Evolutionary conservation across 1,284 basidiomycete species (phyloP).

Genomic region (Hortiboletus rubellus): DNA sequence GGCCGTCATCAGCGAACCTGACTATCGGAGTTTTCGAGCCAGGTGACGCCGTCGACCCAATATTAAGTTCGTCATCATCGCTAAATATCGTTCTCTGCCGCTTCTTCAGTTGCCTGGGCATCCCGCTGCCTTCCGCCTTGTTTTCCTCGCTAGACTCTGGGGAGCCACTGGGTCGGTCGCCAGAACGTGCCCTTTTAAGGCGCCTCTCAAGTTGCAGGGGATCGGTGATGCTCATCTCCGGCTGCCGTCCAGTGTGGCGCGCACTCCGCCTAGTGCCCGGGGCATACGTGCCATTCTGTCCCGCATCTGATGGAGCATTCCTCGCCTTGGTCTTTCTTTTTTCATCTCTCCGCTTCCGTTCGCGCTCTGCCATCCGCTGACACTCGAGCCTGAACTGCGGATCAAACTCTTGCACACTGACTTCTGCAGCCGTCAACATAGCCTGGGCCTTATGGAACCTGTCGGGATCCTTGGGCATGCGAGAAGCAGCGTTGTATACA

Average conservation of each 20-base stretch:
- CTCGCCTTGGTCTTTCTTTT: constrained; percentile 49
- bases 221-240: constrained; percentile 70
- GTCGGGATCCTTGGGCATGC: constrained; percentile 70
- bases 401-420: constrained; percentile 91
- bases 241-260: constrained; percentile 67
- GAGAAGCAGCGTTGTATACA: constrained; percentile 80
- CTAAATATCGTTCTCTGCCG: constrained; percentile 49
- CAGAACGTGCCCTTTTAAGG: constrained; percentile 68
- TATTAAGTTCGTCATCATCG: constrained; percentile 50
- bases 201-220: constrained; percentile 68
- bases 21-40: constrained; percentile 29
- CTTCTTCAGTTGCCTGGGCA: constrained; percentile 49
- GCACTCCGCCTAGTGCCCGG: constrained; percentile 62
- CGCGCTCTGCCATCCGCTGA: constrained; percentile 82
- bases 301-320: constrained; percentile 24
- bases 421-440: constrained; percentile 85
- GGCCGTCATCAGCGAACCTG: too few species aligned
- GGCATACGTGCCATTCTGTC: constrained; percentile 36
- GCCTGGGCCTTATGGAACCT: constrained; percentile 81
- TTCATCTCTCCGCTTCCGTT: constrained; percentile 68
- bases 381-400: constrained; percentile 81
- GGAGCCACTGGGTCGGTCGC: constrained; percentile 55
- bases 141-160: constrained; percentile 55
- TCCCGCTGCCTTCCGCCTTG: constrained; percentile 24
- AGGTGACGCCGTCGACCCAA: constrained; percentile 36